phyloP scores from a whole-genome alignment of 2,329 filamentous ascomycete genomes.

The Fonsecaea erecta region DNA sequence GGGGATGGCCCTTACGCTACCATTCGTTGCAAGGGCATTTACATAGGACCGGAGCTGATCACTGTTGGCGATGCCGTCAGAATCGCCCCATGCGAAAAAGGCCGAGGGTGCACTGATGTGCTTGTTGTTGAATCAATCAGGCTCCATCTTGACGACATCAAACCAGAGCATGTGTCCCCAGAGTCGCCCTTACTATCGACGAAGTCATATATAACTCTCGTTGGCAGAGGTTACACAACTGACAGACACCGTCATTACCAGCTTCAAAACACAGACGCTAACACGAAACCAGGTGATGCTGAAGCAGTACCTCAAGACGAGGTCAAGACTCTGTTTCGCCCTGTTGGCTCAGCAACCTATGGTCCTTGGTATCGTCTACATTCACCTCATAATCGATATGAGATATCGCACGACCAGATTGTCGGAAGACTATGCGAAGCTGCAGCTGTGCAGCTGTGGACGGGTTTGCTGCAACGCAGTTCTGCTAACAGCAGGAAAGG shows the following conservation, averaged over 20 bases:
- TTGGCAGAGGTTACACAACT: constrained; percentile 55
- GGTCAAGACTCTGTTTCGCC: constrained; percentile 44
- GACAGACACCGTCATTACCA: constrained; percentile 36
- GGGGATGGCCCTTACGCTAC: constrained; percentile 60
- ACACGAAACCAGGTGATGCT: background rate
- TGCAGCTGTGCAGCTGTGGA: constrained; percentile 48
- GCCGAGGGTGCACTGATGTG: constrained; percentile 53
- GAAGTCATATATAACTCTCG: constrained; percentile 53
- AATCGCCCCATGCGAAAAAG: constrained; percentile 46
- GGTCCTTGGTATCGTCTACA: constrained; percentile 59
- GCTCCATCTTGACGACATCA: constrained; percentile 55
- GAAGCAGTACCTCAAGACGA: constrained; percentile 41
- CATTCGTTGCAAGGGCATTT: constrained; percentile 60
- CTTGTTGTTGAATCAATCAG: constrained; percentile 60
- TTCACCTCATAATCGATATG: constrained; percentile 46
- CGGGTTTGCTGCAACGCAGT: constrained; percentile 34
- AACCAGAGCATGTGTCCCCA: constrained; percentile 52
- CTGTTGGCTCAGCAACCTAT: constrained; percentile 51
- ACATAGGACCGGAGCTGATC: constrained; percentile 62
- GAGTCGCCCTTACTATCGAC: constrained; percentile 54
- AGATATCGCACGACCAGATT: constrained; percentile 57
- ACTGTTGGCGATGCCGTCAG: constrained; percentile 60
- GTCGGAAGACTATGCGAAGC: constrained; percentile 61
- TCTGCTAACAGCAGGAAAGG: constrained; percentile 41
- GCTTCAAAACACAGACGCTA: background rate